Conservation (phyloP, 345 rosid species). For the Euphorbia pulcherrima region DNA sequence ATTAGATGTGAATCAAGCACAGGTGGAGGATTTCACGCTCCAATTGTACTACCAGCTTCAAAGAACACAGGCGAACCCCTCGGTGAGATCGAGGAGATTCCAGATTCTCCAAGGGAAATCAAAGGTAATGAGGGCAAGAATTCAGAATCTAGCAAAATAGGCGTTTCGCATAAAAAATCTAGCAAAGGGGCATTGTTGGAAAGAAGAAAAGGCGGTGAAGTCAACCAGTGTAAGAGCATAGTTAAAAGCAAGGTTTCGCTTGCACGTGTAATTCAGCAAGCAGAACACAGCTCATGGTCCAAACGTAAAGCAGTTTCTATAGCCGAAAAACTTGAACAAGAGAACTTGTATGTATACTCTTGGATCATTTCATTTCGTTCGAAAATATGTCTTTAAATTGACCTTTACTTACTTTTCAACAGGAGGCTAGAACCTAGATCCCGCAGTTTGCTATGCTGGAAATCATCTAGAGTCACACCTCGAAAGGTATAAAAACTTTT, state of each 20-base stretch:
- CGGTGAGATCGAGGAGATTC: conserved; percentile 69
- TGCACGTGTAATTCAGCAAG: conserved; percentile 81
- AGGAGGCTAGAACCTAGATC: conserved; percentile 92
- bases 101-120: conserved; percentile 38
- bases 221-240: conserved; percentile 63
- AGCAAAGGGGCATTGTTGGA: conserved; percentile 25
- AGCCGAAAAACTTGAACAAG: conserved; percentile 93
- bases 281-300: conserved; percentile 75
- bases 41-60: conserved; percentile 41
- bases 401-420: conserved; percentile 22
- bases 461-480: conserved; percentile 53
- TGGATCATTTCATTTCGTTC: not conserved
- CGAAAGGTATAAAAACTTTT: conserved; percentile 55
- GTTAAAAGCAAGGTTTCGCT: conserved; percentile 88
- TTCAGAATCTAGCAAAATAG: conserved; percentile 30
- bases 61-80: conserved; percentile 32
- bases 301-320: conserved; percentile 75
- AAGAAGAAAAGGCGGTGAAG: conserved; percentile 48
- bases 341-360: conserved; percentile 65
- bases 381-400: not conserved
- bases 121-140: conserved; percentile 30
- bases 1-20: conserved; percentile 61
- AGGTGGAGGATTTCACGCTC: conserved; percentile 26
- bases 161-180: conserved; percentile 29
- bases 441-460: conserved; percentile 90